A percentile compares a stretch with the other conserved stretches of the same genome.
Conservation (phyloP, 176 grass and related monocot genomes). For the Lolium multiflorum region DNA sequence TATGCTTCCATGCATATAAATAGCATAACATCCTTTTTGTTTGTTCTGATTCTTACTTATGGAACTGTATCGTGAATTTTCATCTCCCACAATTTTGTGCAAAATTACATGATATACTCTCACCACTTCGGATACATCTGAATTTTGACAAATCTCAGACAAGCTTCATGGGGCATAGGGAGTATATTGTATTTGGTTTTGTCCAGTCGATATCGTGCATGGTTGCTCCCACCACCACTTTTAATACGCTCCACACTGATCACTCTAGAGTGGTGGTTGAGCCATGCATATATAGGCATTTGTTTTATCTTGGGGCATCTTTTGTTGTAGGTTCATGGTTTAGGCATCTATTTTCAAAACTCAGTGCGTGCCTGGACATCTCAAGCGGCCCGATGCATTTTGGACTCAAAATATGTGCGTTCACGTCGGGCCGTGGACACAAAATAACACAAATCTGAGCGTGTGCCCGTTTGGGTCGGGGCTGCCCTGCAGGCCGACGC, state of each 20-base stretch:
- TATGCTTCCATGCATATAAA: not conserved
- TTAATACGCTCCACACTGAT: slow-evolving; percentile 17
- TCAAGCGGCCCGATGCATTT: too few relatives aligned
- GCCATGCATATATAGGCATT: slow-evolving; percentile 38
- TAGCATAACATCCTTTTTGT: not conserved
- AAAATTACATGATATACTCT: not conserved
- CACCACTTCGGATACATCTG: too few relatives aligned
- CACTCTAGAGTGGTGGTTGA: slow-evolving; percentile 48
- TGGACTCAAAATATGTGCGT: too few relatives aligned
- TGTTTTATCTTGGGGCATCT: slow-evolving; percentile 34
- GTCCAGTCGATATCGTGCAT: slow-evolving; percentile 13
- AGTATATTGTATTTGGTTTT: not conserved
- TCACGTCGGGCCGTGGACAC: too few relatives aligned
- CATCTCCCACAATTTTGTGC: not conserved
- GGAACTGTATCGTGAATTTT: not conserved
- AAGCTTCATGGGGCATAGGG: too few relatives aligned
- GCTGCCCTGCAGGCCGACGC: too few relatives aligned
- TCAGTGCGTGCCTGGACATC: too few relatives aligned
- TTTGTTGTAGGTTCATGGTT: too few relatives aligned
- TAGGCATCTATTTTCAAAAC: too few relatives aligned
- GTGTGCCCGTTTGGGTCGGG: too few relatives aligned
- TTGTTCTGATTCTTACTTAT: not conserved
- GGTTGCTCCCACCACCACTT: not conserved
- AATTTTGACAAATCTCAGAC: too few relatives aligned
- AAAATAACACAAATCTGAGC: too few relatives aligned